These are phyloP conservation scores for Platanthera zijinensis DNA, from an alignment of 106 monocot species.

Conservation along the genomic window DNA sequence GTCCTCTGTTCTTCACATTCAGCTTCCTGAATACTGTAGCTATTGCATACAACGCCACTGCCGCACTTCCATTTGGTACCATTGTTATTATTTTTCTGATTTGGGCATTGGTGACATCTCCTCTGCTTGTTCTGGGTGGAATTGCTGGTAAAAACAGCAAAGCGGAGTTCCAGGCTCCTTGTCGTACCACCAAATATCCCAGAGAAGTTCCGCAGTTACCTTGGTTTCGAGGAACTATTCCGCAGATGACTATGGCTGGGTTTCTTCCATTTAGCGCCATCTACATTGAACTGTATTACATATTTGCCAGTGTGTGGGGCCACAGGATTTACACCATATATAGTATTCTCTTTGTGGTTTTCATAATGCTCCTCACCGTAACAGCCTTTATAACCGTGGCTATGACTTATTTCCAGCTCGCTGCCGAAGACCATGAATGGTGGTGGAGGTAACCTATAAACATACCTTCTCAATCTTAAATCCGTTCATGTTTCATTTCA, in stretches of 20 bases:
- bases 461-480: too few species aligned
- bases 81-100: slow-evolving; percentile 56
- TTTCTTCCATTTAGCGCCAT: slow-evolving; percentile 65
- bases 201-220: slow-evolving; percentile 51
- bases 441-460: slow-evolving; percentile 29
- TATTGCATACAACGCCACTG: slow-evolving; percentile 44
- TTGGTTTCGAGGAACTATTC: slow-evolving; percentile 50
- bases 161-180: slow-evolving; percentile 60
- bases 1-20: slow-evolving; percentile 59
- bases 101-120: slow-evolving; percentile 46
- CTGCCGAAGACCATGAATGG: slow-evolving; percentile 32
- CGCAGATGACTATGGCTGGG: slow-evolving; percentile 58
- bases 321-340: slow-evolving; percentile 68
- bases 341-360: slow-evolving; percentile 58
- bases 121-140: slow-evolving; percentile 64
- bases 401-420: slow-evolving; percentile 69
- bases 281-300: slow-evolving; percentile 61
- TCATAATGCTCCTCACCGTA: slow-evolving; percentile 64
- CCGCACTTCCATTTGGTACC: slow-evolving; percentile 62
- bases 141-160: slow-evolving; percentile 60
- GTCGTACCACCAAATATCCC: slow-evolving; percentile 59
- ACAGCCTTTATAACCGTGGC: slow-evolving; percentile 66
- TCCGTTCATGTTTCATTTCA: too few species aligned
- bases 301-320: slow-evolving; percentile 76
- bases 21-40: slow-evolving; percentile 72